Evolutionary conservation across 2,329 filamentous ascomycete species (phyloP), one percentile per base, ranked within the genome.

Genomic region (Sclerotinia glacialis): DNA sequence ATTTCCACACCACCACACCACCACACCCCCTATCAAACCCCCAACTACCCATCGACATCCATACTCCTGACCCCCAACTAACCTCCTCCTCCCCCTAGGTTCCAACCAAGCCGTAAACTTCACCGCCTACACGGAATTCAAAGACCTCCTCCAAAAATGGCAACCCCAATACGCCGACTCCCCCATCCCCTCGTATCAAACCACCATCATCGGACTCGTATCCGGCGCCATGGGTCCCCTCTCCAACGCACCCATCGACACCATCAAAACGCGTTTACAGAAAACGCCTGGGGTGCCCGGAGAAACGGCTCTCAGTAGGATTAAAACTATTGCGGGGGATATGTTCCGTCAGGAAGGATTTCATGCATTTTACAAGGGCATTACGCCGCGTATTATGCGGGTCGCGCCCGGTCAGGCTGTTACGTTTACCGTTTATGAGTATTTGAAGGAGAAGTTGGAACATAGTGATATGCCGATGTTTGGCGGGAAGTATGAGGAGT

Each of bases 21-120:
- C 23, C 12, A 28, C 54, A 7, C 49, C 14, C 3, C 26, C 14
- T 5, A 9, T 18, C 5, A 18, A 8, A 28, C 34, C 54, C 67
- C 46, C n/a, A n/a, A n/a, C n/a, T n/a, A n/a, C n/a, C n/a, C n/a
- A n/a, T n/a, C n/a, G n/a, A n/a, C 18, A 53, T 26, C n/a, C 58
- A 64, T 11, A 46, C 40, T 6, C 18, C 34, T 37, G 42, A 42
- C 42, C 3, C n/a, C 37, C 37, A 44, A n/a, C 54, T 55, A 44
- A 60, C 31, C 50, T 56, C 23, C 37, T 8, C 49, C 26, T 21
- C 23, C 18, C 18, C 14, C 18, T 26, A 74, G 73, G 73, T 12
- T 74, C 90, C 70, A 99, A 99, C 81, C 95, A 99, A 83, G 95
- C 96, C 56, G 93, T 94, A 79, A 99, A 99, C 83, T 99, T 99